These are phyloP conservation scores for Sclerotinia minor DNA, from an alignment of 2,329 filamentous ascomycete species.

Conservation along the genomic window DNA sequence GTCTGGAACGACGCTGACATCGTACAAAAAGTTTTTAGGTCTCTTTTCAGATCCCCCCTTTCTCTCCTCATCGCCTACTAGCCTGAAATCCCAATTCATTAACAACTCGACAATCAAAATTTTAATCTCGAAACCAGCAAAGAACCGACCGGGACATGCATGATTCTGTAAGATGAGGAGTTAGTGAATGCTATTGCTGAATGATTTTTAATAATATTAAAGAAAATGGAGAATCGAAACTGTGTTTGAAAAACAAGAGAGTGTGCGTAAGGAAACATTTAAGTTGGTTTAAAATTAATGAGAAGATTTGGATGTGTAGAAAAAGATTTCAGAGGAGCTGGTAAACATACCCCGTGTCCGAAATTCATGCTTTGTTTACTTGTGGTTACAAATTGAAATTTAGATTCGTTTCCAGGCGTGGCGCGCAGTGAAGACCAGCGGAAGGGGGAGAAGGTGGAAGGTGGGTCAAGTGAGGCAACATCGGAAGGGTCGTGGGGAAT, in stretches of 20 bases:
- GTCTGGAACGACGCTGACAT: not conserved
- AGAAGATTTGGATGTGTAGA: too few relatives aligned
- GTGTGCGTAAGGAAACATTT: too few relatives aligned
- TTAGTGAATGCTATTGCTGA: too few relatives aligned
- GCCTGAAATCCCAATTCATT: not conserved
- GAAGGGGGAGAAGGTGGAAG: not conserved
- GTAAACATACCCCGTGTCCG: slow-evolving; percentile 4
- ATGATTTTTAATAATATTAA: not conserved
- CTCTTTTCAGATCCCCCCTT: not conserved
- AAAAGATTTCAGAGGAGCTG: too few relatives aligned
- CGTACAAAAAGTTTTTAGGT: not conserved
- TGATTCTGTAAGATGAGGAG: not conserved
- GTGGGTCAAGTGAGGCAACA: not conserved
- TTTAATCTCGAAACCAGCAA: slow-evolving; percentile 7
- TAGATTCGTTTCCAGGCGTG: not conserved
- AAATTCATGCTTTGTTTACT: slow-evolving; percentile 6
- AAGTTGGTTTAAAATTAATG: too few relatives aligned
- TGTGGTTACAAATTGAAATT: slow-evolving; percentile 5
- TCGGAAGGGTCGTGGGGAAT: not conserved
- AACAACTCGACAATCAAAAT: not conserved
- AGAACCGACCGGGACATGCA: slow-evolving; percentile 17
- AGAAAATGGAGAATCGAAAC: not conserved
- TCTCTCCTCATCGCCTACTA: not conserved
- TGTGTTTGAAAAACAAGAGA: not conserved
- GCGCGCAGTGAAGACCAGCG: slow-evolving; percentile 4